phyloP scores from a whole-genome alignment of 2,329 filamentous ascomycete genomes.

The Fusarium mexicanum region DNA sequence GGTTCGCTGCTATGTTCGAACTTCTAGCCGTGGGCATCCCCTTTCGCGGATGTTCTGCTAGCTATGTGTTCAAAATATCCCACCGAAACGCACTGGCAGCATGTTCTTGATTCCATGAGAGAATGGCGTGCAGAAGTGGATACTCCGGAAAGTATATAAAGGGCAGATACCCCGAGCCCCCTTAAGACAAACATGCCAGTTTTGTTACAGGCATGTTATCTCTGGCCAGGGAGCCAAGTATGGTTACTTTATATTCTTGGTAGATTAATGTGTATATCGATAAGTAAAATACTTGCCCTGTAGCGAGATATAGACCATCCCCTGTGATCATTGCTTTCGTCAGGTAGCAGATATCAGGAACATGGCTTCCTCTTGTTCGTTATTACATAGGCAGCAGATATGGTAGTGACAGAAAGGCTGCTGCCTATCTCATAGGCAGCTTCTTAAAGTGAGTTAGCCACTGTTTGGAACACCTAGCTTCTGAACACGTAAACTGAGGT shows the following conservation, averaged over 20 bases:
- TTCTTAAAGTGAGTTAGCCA: too few species aligned
- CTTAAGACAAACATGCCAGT: rapidly evolving
- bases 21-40: not conserved
- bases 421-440: not conserved
- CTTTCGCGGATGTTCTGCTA: not conserved
- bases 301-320: rapidly evolving
- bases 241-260: rapidly evolving
- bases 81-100: too few species aligned
- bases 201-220: rapidly evolving
- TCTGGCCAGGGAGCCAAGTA: rapidly evolving
- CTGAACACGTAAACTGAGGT: not conserved
- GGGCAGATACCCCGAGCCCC: too few species aligned
- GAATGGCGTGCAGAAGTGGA: rapidly evolving
- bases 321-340: not conserved
- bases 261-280: rapidly evolving
- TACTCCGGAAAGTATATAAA: not conserved
- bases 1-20: not conserved
- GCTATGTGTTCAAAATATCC: too few species aligned
- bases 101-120: rapidly evolving
- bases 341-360: rapidly evolving
- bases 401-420: not conserved
- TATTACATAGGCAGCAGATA: too few species aligned
- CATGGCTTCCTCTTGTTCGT: too few species aligned
- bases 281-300: rapidly evolving
- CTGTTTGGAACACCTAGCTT: not conserved